Conservation (phyloP, 1,139 yeast genomes). For the Candida sanyaensis region DNA sequence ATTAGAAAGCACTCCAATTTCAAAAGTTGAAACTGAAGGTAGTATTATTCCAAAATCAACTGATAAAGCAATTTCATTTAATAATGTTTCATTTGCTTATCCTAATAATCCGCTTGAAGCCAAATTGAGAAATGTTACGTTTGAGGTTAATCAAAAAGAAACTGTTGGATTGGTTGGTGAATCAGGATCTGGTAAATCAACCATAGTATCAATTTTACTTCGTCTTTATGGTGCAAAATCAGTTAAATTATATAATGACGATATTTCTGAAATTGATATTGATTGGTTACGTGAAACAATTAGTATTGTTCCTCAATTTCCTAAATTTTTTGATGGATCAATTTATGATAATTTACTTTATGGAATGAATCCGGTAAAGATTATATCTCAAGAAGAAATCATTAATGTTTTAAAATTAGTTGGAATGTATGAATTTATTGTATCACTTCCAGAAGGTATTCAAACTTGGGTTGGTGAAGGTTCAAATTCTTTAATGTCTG, state of each 20-base stretch:
- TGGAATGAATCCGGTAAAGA: constrained; percentile 42
- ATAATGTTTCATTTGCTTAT: constrained; percentile 52
- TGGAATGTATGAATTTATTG: constrained; percentile 53
- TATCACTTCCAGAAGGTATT: constrained; percentile 55
- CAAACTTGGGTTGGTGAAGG: constrained; percentile 57
- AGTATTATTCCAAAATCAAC: constrained; percentile 17
- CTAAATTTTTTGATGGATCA: constrained; percentile 66
- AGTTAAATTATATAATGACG: constrained; percentile 38
- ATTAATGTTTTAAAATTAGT: constrained; percentile 43
- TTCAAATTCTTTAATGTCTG: constrained; percentile 55
- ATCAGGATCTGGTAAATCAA: constrained; percentile 84
- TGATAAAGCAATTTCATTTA: constrained; percentile 34
- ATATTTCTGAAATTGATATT: constrained; percentile 47
- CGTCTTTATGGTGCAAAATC: constrained; percentile 44
- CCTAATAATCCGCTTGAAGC: constrained; percentile 23
- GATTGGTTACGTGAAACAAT: constrained; percentile 53
- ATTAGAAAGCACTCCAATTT: constrained; percentile 29
- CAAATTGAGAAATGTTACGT: constrained; percentile 39
- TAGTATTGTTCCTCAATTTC: constrained; percentile 68
- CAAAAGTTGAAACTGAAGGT: constrained; percentile 34
- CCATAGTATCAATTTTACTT: constrained; percentile 55
- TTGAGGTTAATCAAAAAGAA: constrained; percentile 46
- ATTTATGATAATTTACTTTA: constrained; percentile 66
- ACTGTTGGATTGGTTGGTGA: constrained; percentile 69
- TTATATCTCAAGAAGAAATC: constrained; percentile 36